phyloP scores from a whole-genome alignment of 2,329 filamentous ascomycete genomes.

The Microcyclospora pomicola region DNA sequence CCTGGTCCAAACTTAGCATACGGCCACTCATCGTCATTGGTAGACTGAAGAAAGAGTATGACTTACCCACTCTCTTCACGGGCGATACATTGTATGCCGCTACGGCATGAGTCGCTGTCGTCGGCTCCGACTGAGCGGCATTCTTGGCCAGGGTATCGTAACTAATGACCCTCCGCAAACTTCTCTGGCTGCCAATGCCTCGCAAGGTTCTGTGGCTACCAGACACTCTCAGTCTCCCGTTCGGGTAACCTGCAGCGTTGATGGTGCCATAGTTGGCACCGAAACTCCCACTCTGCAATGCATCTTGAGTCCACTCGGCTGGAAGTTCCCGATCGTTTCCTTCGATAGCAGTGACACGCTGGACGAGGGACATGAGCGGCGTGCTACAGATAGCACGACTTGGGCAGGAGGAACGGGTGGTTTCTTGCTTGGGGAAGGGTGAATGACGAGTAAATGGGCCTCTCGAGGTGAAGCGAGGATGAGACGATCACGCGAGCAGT shows the following conservation, averaged over 20 bases:
- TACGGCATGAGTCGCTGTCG: slow-evolving; percentile 29
- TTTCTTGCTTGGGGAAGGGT: too few species aligned
- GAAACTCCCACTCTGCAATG: slow-evolving; percentile 4
- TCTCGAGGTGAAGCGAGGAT: too few species aligned
- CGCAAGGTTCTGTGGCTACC: slow-evolving; percentile 1
- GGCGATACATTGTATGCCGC: slow-evolving; percentile 37
- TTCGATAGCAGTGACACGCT: slow-evolving; percentile 38
- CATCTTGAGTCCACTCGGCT: slow-evolving; percentile 7
- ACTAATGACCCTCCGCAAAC: slow-evolving; percentile 29
- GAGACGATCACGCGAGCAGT: too few species aligned
- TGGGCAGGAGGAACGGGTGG: too few species aligned
- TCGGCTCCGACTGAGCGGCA: slow-evolving; percentile 12
- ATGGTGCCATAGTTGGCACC: slow-evolving; percentile 7
- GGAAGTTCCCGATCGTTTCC: slow-evolving; percentile 31
- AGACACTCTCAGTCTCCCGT: neutral
- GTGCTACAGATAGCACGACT: neutral
- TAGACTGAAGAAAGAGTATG: neutral
- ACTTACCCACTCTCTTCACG: slow-evolving; percentile 18
- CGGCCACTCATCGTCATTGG: neutral
- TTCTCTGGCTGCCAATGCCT: slow-evolving; percentile 9
- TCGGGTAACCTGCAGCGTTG: neutral
- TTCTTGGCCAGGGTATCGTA: slow-evolving; percentile 36
- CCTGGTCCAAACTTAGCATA: slow-evolving; percentile 30
- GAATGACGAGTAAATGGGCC: too few species aligned
- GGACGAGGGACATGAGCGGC: slow-evolving; percentile 35